Percentiles rank a stretch among this genome's conserved stretches.
These are phyloP conservation scores for Phytophthora kernoviae DNA, from an alignment of 352 stramenopile genomes.

Conservation along the genomic window DNA sequence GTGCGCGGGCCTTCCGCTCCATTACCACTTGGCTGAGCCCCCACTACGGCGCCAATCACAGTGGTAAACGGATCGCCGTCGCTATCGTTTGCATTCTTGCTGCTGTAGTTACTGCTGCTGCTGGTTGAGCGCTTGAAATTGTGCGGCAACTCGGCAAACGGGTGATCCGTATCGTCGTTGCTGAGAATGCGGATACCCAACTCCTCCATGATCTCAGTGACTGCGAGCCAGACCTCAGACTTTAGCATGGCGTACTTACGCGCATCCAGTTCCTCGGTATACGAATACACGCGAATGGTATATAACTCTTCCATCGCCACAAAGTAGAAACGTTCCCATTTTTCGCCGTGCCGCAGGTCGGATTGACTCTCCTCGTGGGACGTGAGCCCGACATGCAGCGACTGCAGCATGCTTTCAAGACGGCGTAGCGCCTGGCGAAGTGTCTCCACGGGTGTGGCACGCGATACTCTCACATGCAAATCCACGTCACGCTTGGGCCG, in stretches of 20 bases:
- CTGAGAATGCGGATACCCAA: conserved; percentile 66
- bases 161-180: conserved; percentile 35
- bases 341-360: conserved; percentile 78
- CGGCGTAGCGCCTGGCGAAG: conserved; percentile 62
- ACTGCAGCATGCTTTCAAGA: conserved; percentile 84
- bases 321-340: conserved; percentile 85
- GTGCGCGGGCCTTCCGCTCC: conserved; percentile 39
- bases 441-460: conserved; percentile 57
- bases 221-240: conserved; percentile 87
- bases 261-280: conserved; percentile 85
- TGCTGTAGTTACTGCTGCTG: conserved; percentile 7
- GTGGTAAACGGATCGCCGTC: conserved; percentile 54
- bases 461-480: conserved; percentile 68
- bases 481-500: conserved; percentile 84
- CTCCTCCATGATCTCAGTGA: conserved; percentile 91
- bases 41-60: conserved; percentile 66
- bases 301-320: conserved; percentile 89
- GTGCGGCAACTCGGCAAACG: conserved; percentile 47
- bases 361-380: conserved; percentile 88
- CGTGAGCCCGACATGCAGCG: conserved; percentile 82
- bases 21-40: conserved; percentile 31
- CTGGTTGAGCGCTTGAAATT: conserved; percentile 29
- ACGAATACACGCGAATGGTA: conserved; percentile 84
- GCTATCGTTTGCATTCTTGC: conserved; percentile 18
- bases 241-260: conserved; percentile 91